Evolutionary conservation across 345 rosid genomes (phyloP).

Genomic region (Orychophragmus violaceus): DNA sequence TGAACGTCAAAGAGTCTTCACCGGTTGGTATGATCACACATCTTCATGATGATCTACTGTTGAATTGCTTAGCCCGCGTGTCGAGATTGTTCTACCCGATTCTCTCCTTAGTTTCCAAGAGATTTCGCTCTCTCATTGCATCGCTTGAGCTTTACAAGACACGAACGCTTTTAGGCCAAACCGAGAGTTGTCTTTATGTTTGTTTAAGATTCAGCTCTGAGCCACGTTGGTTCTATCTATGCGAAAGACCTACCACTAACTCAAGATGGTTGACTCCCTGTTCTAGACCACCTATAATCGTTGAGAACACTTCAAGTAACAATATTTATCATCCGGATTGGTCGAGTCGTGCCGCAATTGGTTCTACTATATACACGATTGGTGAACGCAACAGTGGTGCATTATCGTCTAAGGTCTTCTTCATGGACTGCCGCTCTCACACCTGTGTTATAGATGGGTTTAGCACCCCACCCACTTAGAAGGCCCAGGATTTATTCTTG

Average conservation of each 20-base stretch:
- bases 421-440: conserved; percentile 4
- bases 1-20: not conserved
- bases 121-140: not conserved
- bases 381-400: not conserved
- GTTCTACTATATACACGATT: not conserved
- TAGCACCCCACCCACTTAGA: too few species aligned
- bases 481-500: too few species aligned
- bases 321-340: not conserved
- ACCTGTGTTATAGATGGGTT: too few species aligned
- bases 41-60: not conserved
- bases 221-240: not conserved
- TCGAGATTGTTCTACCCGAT: not conserved
- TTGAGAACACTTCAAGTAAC: not conserved
- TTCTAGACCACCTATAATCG: not conserved
- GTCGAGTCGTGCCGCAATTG: not conserved
- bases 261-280: not conserved
- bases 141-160: not conserved
- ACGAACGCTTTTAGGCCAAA: not conserved
- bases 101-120: conserved; percentile 16
- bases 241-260: not conserved
- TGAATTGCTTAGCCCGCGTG: not conserved
- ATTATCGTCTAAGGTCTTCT: not conserved
- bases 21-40: not conserved
- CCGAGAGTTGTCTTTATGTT: not conserved
- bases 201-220: not conserved